Percentiles rank a stretch among this genome's conserved stretches.
phyloP scores from a whole-genome alignment of 176 grass and related monocot genomes.

The Hyparrhenia diplandra region DNA sequence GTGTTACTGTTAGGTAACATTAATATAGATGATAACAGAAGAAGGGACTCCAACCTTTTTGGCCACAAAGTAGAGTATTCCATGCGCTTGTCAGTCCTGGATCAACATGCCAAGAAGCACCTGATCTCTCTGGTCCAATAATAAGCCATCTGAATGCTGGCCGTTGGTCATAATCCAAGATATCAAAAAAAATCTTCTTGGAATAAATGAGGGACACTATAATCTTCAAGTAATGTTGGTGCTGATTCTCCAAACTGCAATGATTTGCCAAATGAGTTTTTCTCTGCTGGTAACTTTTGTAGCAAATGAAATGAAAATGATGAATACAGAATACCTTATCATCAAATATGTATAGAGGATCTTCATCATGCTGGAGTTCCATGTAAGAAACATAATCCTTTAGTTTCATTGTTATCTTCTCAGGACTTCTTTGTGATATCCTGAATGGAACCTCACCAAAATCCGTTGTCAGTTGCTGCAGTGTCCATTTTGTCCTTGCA shows the following conservation, averaged over 20 bases:
- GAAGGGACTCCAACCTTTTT: constrained; percentile 60
- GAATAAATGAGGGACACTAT: constrained; percentile 79
- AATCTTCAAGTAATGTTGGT: constrained; percentile 78
- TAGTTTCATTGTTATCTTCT: constrained; percentile 91
- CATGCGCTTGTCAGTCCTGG: constrained; percentile 90
- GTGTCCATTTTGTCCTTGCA: constrained; percentile 84
- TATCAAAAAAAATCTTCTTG: constrained; percentile 89
- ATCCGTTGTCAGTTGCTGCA: constrained; percentile 60
- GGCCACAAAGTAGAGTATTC: constrained; percentile 95
- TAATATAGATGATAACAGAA: neutral
- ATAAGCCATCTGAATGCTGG: constrained; percentile 97
- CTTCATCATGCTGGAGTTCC: constrained; percentile 93
- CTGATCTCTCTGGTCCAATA: constrained; percentile 92
- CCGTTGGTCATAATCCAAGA: constrained; percentile 71
- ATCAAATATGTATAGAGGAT: constrained; percentile 97
- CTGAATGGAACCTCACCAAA: constrained; percentile 73
- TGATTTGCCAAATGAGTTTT: constrained; percentile 13
- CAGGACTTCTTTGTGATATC: constrained; percentile 89
- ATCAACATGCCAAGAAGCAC: constrained; percentile 99
- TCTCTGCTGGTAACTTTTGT: neutral
- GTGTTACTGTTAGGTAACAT: neutral
- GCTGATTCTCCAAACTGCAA: constrained; percentile 86
- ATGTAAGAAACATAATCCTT: constrained; percentile 95
- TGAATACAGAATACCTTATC: constrained; percentile 53
- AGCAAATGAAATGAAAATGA: constrained; percentile 20